These are phyloP conservation scores for Spizellomyces punctatus DNA, from an alignment of 192 early-diverging fungal genomes.

Conservation along the genomic window DNA sequence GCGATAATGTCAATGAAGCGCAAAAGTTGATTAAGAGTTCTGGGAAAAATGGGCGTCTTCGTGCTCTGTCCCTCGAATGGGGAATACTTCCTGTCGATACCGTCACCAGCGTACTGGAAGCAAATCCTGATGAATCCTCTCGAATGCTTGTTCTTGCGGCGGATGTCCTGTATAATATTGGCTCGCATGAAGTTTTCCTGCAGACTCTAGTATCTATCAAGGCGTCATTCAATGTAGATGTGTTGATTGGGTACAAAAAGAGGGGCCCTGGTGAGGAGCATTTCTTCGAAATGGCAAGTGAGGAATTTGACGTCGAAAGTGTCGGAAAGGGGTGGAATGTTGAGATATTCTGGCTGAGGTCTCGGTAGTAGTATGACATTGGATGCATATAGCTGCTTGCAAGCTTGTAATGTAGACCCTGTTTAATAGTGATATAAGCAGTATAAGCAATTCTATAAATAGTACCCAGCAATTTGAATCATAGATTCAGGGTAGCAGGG, in stretches of 20 bases:
- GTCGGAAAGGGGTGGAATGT: constrained; percentile 5
- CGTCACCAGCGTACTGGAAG: background rate
- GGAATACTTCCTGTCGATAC: background rate
- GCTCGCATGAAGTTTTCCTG: constrained; percentile 21
- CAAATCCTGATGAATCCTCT: background rate
- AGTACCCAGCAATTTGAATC: too few relatives aligned
- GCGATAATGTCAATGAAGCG: background rate
- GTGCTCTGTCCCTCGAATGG: constrained; percentile 8
- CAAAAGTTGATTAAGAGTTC: background rate
- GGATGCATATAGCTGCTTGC: too few relatives aligned
- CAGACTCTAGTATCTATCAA: background rate
- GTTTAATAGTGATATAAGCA: too few relatives aligned
- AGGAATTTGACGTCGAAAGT: background rate
- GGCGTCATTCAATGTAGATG: background rate
- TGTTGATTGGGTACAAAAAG: constrained; percentile 20
- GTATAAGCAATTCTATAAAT: too few relatives aligned
- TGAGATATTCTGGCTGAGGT: constrained; percentile 5
- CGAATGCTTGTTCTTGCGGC: constrained; percentile 3
- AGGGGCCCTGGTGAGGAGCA: constrained; percentile 10
- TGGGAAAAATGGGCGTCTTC: background rate
- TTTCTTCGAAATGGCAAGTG: constrained; percentile 4
- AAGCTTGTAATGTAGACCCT: too few relatives aligned
- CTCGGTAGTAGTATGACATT: too few relatives aligned
- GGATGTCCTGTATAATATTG: constrained; percentile 25
- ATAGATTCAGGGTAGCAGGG: too few relatives aligned